Conservation (phyloP, 2,329 filamentous ascomycete genomes). For the Achaetomium macrosporum region DNA sequence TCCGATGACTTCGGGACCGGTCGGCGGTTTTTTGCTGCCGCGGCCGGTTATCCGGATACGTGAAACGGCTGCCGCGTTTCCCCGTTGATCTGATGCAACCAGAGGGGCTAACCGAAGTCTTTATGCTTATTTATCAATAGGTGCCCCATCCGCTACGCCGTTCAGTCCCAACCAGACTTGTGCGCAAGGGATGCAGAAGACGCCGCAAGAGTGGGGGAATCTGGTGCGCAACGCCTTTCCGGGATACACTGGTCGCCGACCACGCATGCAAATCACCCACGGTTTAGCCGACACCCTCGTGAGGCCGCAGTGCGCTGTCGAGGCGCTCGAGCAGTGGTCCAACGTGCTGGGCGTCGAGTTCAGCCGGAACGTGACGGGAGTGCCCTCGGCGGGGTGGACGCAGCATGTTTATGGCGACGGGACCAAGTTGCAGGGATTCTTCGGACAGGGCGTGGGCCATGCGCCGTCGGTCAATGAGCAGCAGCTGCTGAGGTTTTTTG, state of each 20-base stretch:
- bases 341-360: slow-evolving; percentile 25
- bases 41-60: not conserved
- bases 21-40: no score
- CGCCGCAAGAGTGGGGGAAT: slow-evolving; percentile 24
- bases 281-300: slow-evolving; percentile 27
- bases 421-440: slow-evolving; percentile 28
- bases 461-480: slow-evolving; percentile 27
- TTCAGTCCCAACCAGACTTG: slow-evolving; percentile 26
- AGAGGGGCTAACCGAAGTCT: not conserved
- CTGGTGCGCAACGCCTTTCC: slow-evolving; percentile 27
- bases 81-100: not conserved
- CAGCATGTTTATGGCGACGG: slow-evolving; percentile 30
- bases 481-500: slow-evolving; percentile 25
- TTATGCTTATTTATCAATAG: not conserved
- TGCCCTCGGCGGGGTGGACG: slow-evolving; percentile 27
- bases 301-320: slow-evolving; percentile 21
- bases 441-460: slow-evolving; percentile 28
- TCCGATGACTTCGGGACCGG: no score
- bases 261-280: slow-evolving; percentile 29
- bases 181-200: slow-evolving; percentile 24
- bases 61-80: not conserved
- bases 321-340: slow-evolving; percentile 31
- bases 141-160: slow-evolving; percentile 19
- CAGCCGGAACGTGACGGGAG: slow-evolving; percentile 23
- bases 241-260: slow-evolving; percentile 26